A percentile compares a stretch with the other conserved stretches of the same genome.
Evolutionary conservation across 1,284 basidiomycete genomes (phyloP).

Genomic region (Rhodotorula sp.): DNA sequence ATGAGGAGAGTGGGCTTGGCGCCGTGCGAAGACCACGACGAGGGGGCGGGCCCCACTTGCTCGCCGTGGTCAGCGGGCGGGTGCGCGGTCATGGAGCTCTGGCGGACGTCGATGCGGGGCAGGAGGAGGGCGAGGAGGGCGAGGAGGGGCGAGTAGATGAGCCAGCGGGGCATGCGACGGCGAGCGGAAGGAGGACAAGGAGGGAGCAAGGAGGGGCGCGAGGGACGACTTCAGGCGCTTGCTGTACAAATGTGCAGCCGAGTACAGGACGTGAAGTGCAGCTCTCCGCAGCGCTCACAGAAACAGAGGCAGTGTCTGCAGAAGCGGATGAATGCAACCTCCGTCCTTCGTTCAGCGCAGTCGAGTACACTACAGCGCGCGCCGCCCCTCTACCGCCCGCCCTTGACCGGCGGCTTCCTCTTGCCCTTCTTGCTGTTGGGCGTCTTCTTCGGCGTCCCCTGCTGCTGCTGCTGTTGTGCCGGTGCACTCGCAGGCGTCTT

Average conservation of each 20-base stretch:
- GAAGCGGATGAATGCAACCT: neutral
- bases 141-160: neutral
- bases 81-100: neutral
- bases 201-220: neutral
- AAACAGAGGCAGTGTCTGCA: too few relatives aligned
- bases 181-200: neutral
- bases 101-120: conserved; percentile 10
- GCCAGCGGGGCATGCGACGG: conserved; percentile 1
- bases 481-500: neutral
- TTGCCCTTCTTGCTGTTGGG: conserved; percentile 24
- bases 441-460: conserved; percentile 21
- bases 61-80: neutral
- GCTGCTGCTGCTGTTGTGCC: neutral
- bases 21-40: neutral
- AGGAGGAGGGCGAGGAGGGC: conserved; percentile 6
- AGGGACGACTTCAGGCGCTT: too few relatives aligned
- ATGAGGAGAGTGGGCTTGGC: conserved; percentile 9
- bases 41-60: neutral
- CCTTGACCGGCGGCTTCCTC: conserved; percentile 37
- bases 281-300: too few relatives aligned
- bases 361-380: neutral
- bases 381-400: conserved; percentile 10
- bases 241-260: too few relatives aligned
- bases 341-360: neutral
- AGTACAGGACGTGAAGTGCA: too few relatives aligned